Evolutionary conservation across 1,139 yeast genomes (phyloP), one percentile per base, ranked within the genome.

Genomic region (Taphrina populina): DNA sequence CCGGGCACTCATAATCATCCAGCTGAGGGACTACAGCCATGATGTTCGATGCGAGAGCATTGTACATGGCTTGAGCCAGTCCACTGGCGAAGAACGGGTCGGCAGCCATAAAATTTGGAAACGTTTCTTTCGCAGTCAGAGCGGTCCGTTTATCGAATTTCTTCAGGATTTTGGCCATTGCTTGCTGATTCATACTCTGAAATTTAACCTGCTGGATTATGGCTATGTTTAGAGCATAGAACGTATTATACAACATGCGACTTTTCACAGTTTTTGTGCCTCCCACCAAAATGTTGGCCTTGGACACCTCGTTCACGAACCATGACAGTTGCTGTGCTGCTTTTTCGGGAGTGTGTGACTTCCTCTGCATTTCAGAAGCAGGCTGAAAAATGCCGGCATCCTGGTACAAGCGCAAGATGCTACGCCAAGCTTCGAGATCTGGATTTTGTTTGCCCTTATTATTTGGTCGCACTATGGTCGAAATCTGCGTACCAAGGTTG

Each of bases 91-190:
- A 52, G 24, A 51, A 43, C 11, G 52, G 53, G 21, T 56, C 57
- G 11, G 58, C n/a, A 8, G 56, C 52, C 45, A 56, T 35, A 30
- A 64, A 60, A n/a, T 59, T 52, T 15, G 66, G 67, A 49, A 66
- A 65, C 4, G 62, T 54, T 17, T 49, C 44, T 10, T 63, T 60
- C 3, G 62, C 60, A 26, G 77, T 75, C 33, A 84, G 69, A 2
- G 80, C 72, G 0, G 92, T 84, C 63, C 80, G 83, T 66, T 84
- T 84, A 64, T 84, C 88, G 63, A 84, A 84, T 65, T 84, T 84
- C 65, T 84, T 84, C 63, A 83, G 70, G 60, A 84, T 84, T 67
- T 84, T 84, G 21, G 77, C 70, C 37, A 82, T 75, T 0, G 92
- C 92, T 46, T 79, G 75, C 24, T 78, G 72, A 65, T 84, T 84